Percentiles rank a stretch among this genome's conserved stretches.
Conservation (phyloP, 768 basidiomycete species). For the Lentinus tigrinus region DNA sequence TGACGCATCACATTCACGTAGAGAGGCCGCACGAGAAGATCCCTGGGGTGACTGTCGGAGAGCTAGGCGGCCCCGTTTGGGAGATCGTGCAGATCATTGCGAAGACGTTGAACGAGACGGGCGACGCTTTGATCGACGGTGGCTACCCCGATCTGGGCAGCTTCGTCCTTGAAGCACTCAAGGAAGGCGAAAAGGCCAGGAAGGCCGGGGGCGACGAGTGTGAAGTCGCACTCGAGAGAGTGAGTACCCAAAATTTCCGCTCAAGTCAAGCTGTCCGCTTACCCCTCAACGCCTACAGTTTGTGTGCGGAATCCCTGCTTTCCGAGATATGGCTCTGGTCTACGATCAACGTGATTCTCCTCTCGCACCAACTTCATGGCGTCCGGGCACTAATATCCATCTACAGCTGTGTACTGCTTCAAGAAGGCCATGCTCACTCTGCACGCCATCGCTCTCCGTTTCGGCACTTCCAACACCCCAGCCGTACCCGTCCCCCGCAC, state of each 20-base stretch:
- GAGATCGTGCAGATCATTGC: conserved; percentile 71
- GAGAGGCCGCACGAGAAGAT: conserved; percentile 72
- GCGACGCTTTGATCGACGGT: conserved; percentile 52
- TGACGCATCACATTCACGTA: conserved; percentile 53
- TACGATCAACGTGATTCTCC: conserved; percentile 55
- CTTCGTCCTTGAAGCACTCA: conserved; percentile 71
- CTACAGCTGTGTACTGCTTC: conserved; percentile 79
- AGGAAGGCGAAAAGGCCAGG: conserved; percentile 38
- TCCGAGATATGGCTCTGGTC: conserved; percentile 73
- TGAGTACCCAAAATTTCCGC: background rate
- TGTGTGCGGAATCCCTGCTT: conserved; percentile 75
- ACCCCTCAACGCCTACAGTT: conserved; percentile 44
- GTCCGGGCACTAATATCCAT: background rate
- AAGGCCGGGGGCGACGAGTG: conserved; percentile 16
- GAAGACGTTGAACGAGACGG: conserved; percentile 68
- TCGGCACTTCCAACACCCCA: conserved; percentile 50
- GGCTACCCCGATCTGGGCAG: conserved; percentile 72
- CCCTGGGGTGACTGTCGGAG: conserved; percentile 69
- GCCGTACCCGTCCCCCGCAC: conserved; percentile 55
- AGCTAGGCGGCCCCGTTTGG: conserved; percentile 72
- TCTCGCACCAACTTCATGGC: background rate
- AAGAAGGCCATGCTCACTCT: conserved; percentile 87
- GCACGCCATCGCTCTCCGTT: conserved; percentile 65
- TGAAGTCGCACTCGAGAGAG: conserved; percentile 26
- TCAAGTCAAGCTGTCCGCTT: background rate